These are phyloP conservation scores for Rhynchosporium secalis DNA, from an alignment of 2,329 filamentous ascomycete genomes.

Conservation along the genomic window DNA sequence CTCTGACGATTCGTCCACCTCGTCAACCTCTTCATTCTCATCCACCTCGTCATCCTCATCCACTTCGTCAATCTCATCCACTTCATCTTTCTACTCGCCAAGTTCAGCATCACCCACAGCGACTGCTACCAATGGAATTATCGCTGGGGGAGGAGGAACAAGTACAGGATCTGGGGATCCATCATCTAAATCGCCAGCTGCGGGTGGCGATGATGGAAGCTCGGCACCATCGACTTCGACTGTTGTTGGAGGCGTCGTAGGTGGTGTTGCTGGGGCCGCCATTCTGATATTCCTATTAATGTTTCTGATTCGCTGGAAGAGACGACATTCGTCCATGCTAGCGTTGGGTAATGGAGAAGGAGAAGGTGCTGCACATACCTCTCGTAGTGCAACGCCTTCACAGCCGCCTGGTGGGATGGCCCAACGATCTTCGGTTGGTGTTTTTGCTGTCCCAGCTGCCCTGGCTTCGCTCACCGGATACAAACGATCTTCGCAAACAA, in stretches of 20 bases:
- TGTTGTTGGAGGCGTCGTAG: conserved; percentile 38
- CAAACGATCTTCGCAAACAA: conserved; percentile 41
- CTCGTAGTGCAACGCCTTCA: conserved; percentile 33
- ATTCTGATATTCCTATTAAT: conserved; percentile 55
- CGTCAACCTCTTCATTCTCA: conserved; percentile 17
- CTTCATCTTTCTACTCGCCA: conserved; percentile 20
- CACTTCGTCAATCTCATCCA: conserved; percentile 17
- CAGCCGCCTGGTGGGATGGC: conserved; percentile 44
- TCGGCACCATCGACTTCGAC: conserved; percentile 32
- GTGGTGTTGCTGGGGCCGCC: conserved; percentile 56
- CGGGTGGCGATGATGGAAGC: conserved; percentile 23
- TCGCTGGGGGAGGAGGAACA: conserved; percentile 6
- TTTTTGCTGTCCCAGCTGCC: conserved; percentile 51
- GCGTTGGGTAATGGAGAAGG: conserved; percentile 47
- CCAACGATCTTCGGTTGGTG: conserved; percentile 45
- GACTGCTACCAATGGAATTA: conserved; percentile 5
- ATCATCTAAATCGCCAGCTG: conserved; percentile 27
- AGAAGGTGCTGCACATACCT: conserved; percentile 35
- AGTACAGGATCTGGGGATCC: conserved; percentile 7
- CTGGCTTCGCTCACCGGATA: conserved; percentile 48
- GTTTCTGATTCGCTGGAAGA: conserved; percentile 55
- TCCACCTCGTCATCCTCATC: conserved; percentile 8
- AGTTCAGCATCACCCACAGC: conserved; percentile 2
- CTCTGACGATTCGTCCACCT: conserved; percentile 21
- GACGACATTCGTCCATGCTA: conserved; percentile 45